Evolutionary conservation across 2,329 filamentous ascomycete genomes (phyloP), one percentile per base, ranked within the genome.

Genomic region (Penicillium sp.): DNA sequence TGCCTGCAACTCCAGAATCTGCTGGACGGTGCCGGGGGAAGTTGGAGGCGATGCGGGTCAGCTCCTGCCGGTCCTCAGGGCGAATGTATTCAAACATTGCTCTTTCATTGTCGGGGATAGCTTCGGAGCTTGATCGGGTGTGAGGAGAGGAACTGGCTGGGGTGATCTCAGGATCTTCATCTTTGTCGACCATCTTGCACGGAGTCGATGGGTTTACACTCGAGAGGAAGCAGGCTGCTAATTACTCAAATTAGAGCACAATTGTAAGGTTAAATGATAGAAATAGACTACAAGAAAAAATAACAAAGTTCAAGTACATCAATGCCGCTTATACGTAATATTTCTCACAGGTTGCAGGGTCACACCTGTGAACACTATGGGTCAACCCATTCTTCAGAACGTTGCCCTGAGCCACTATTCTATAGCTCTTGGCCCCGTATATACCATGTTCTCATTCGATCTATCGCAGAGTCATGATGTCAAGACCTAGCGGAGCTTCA

Each of bases 1-100:
- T 59, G 24, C 63, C 66, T n/a, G 57, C 63, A 22, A 64, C 59
- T 26, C 59, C 60, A 17, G 68, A 66, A 49, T 68, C 61, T 22
- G 58, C 33, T 5, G 65, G 58, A 33, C 63, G 67, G 40, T 67
- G 71, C 4, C 65, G 63, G 19, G 70, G 70, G 28, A 73, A 75
- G 28, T 70, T 70, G n/a, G 72, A 75, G 12, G 72, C 72, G 49
- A 74, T 69, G 42, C 69, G 71, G 40, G 64, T 60, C 24, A 75
- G 60, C 35, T 75, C 68, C 2, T 66, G 67, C 15, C 67, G 70
- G 19, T 70, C 66, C 50, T 71, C 72, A 1, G 68, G 65, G 17
- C 64, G 61, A 35, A 73, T 72, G 10, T 71, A 65, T 50, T 75
- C 72, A 13, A 74, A 71, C 4, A 71, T 53, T 1, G 62, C 49